Conservation (phyloP, 2,329 filamentous ascomycete species). For the Beauveria sp. region DNA sequence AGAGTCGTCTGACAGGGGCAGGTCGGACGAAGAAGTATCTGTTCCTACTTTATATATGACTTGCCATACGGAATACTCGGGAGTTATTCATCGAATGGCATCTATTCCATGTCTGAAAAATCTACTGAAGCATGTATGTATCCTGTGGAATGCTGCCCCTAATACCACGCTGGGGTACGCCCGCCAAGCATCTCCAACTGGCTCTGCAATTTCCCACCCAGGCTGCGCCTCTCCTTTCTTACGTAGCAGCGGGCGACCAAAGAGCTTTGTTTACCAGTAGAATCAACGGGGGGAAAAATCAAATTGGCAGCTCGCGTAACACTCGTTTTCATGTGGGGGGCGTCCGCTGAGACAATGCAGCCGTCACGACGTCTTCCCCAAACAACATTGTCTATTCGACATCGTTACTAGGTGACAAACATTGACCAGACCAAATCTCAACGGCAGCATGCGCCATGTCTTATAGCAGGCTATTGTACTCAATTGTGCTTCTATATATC, state of each 20-base stretch:
- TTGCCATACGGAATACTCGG: no score
- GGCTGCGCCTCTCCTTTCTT: neutral
- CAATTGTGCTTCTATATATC: neutral
- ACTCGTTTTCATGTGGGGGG: neutral
- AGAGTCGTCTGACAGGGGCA: neutral
- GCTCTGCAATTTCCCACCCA: constrained; percentile 2
- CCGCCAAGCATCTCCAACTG: constrained; percentile 1
- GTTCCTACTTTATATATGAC: no score
- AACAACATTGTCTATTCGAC: no score
- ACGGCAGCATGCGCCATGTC: neutral
- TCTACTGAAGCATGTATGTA: no score
- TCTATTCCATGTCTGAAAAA: neutral
- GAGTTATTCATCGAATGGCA: neutral
- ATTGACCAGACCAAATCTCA: neutral
- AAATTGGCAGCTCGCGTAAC: no score
- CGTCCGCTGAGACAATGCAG: neutral
- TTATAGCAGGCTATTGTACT: neutral
- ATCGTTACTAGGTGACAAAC: no score
- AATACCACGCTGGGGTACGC: neutral
- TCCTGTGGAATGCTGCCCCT: neutral
- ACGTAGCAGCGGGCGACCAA: neutral
- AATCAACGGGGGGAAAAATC: neutral
- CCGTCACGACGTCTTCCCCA: neutral
- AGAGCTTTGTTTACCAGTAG: neutral
- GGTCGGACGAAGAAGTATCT: no score